Conservation (phyloP, 2,329 filamentous ascomycete genomes). For the Botrytis squamosa region DNA sequence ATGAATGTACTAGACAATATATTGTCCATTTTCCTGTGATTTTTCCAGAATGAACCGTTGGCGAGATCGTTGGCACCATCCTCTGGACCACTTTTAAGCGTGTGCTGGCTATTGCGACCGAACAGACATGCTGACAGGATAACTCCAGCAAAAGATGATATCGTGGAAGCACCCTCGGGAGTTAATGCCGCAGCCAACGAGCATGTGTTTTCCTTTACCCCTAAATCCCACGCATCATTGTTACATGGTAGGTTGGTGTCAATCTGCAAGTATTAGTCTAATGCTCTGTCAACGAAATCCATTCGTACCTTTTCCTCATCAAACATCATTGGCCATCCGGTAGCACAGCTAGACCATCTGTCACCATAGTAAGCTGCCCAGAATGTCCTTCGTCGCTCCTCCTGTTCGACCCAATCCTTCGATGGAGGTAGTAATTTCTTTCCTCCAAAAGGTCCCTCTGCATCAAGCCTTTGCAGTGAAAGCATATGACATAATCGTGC, state of each 20-base stretch:
- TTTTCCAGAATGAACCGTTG: conserved; percentile 79
- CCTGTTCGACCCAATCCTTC: conserved; percentile 76
- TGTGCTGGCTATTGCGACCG: conserved; percentile 76
- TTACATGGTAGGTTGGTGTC: conserved; percentile 76
- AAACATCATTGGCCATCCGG: conserved; percentile 83
- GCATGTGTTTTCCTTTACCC: conserved; percentile 60
- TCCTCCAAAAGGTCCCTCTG: conserved; percentile 58
- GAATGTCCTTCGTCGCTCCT: conserved; percentile 80
- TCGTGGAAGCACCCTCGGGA: conserved; percentile 50
- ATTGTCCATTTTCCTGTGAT: conserved; percentile 80
- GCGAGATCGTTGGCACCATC: conserved; percentile 73
- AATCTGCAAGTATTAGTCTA: conserved; percentile 27
- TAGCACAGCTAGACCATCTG: conserved; percentile 81
- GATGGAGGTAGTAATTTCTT: conserved; percentile 71
- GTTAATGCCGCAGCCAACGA: conserved; percentile 63
- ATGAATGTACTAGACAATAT: conserved; percentile 75
- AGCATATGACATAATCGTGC: conserved; percentile 77
- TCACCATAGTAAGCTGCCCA: conserved; percentile 85
- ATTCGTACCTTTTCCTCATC: conserved; percentile 59
- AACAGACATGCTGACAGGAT: conserved; percentile 76
- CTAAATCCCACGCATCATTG: conserved; percentile 72
- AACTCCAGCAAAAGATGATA: conserved; percentile 72
- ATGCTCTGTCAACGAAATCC: conserved; percentile 18
- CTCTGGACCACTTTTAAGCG: conserved; percentile 67
- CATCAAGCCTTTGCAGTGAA: conserved; percentile 77